These are phyloP conservation scores for Dendrothele bispora DNA, from an alignment of 768 basidiomycete genomes.

Conservation along the genomic window DNA sequence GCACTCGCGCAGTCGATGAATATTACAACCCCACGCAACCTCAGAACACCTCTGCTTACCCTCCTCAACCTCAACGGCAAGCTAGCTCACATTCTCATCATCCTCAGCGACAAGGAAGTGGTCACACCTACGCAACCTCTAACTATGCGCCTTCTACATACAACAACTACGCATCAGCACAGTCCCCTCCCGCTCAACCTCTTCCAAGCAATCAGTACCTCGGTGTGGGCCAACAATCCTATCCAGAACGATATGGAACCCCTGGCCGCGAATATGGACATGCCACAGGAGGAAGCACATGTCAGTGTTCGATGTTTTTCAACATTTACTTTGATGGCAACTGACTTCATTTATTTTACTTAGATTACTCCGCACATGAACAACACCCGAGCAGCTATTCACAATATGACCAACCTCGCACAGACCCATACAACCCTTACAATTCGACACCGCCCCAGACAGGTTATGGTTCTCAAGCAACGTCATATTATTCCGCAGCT, in stretches of 20 bases:
- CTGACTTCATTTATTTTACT: constrained; percentile 10
- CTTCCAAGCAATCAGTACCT: constrained; percentile 33
- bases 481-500: constrained; percentile 10
- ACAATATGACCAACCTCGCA: constrained; percentile 43
- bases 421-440: constrained; percentile 38
- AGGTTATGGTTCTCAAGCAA: constrained; percentile 9
- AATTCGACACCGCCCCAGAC: constrained; percentile 23
- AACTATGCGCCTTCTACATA: constrained; percentile 39
- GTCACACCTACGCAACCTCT: constrained; percentile 38
- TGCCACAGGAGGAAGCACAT: constrained; percentile 48
- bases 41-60: constrained; percentile 30
- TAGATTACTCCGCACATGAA: constrained; percentile 61
- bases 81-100: no score
- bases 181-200: constrained; percentile 16
- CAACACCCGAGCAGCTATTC: constrained; percentile 48
- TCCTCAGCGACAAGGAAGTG: constrained; percentile 40
- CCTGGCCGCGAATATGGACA: constrained; percentile 51
- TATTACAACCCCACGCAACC: constrained; percentile 52
- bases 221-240: constrained; percentile 28
- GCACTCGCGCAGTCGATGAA: constrained; percentile 73
- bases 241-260: constrained; percentile 34
- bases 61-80: constrained; percentile 48
- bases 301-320: constrained; percentile 35
- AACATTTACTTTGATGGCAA: background rate
- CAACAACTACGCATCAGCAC: constrained; percentile 8